Percentiles rank a stretch among this genome's conserved stretches.
phyloP scores from a whole-genome alignment of 106 monocot genomes.

The Ottelia alismoides region DNA sequence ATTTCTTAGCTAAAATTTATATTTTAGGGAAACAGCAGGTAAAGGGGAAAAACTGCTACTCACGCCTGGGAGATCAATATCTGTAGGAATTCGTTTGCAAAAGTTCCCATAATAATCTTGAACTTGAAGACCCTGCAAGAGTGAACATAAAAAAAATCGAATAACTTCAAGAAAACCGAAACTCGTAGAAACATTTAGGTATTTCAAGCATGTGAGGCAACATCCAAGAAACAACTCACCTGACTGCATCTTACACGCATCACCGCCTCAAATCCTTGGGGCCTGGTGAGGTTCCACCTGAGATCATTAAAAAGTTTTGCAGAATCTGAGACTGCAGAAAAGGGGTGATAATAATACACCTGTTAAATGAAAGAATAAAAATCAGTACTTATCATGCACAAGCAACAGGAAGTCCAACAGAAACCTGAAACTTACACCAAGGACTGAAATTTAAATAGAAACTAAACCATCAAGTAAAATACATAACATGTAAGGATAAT shows the following conservation, averaged over 20 bases:
- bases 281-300: conserved; percentile 93
- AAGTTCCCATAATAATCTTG: conserved; percentile 78
- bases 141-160: not conserved
- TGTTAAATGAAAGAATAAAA: conserved; percentile 7
- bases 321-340: conserved; percentile 91
- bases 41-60: too few relatives aligned
- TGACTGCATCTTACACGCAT: conserved; percentile 98
- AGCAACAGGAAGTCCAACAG: too few relatives aligned
- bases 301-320: conserved; percentile 97
- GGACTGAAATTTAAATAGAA: too few relatives aligned
- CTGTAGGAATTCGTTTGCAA: conserved; percentile 78
- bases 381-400: too few relatives aligned
- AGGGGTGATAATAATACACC: conserved; percentile 93
- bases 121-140: conserved; percentile 59
- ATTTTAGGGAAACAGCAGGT: too few relatives aligned
- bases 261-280: conserved; percentile 98
- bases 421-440: too few relatives aligned
- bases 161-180: too few relatives aligned
- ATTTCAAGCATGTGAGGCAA: too few relatives aligned
- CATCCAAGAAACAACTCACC: conserved; percentile 20
- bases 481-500: too few relatives aligned
- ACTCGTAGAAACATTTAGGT: too few relatives aligned
- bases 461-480: too few relatives aligned
- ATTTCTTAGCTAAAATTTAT: too few relatives aligned
- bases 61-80: conserved; percentile 79